Base-by-base conservation (phyloP, 2,329 filamentous ascomycete species). In the Ilyonectria mors-panacis region DNA sequence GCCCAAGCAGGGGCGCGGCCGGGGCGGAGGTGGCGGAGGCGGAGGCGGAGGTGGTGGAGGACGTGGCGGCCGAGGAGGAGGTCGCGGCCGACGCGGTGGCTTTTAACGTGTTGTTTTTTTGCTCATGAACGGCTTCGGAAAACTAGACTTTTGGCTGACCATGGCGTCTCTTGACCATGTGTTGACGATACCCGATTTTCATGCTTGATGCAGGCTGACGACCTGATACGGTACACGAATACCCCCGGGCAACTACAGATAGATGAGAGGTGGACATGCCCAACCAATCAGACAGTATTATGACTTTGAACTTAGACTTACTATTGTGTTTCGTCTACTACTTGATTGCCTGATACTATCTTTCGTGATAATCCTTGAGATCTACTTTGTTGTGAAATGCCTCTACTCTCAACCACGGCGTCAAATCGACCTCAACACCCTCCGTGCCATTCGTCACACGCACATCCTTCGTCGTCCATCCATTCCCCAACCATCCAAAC, bases 1-100 rank as follows among this genome's bases (percentile, higher is more conserved):
- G 23, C 83, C 84, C 35, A 78, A 80, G 28, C 62, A 62, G 26
- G 71, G 67, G 47, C 78, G 39, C 15, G 61, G 61, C 7, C 39
- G 39, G 15, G 65, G 61, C 4, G 77, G 19, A 63, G 78, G 39
- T 72, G 78, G 37, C 66, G 78, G 55, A 75, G 78, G 77, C 75
- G 72, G 58, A 10, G 35, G 37, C 10, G 53, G 54, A 44, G 54
- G 64, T 37, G 55, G 64, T 13, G 56, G 63, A 10, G 50, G 63
- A 15, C 42, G 60, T 10, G 53, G 61, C 7, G 47, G 54, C 6
- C 37, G 61, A 17, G 61, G 59, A 19, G 28, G 53, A 48, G 50
- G 50, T 10, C 28, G 50, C 7, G 33, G 33, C 5, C 50, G 50
- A 53, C 28, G 50, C 2, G 30, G 50, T 42, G 39, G 39, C 39